Base-by-base conservation (phyloP, 2,329 filamentous ascomycete genomes). In the Leptosphaerulina australis region DNA sequence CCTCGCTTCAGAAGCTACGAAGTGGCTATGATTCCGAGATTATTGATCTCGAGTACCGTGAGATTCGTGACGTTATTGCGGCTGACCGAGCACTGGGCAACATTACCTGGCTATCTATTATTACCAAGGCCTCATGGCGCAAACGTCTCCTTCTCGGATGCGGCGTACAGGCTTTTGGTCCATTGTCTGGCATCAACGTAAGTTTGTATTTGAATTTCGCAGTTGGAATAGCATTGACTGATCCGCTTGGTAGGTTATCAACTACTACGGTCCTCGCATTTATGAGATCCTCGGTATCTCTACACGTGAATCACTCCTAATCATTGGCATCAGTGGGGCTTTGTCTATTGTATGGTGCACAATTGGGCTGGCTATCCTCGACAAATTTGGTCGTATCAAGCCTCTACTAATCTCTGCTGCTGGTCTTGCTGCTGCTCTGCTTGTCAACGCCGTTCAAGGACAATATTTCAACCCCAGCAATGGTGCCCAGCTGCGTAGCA, bases 321-420 rank as follows among this genome's bases (percentile, higher is more conserved):
- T 81, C 37, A 76, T 80, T 52, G 79, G 79, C 3, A 75, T 81
- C 54, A 79, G 74, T 58, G 79, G 79, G 18, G 77, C 78, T 1
- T 69, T 82, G 6, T 76, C 78, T 0, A 77, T 77, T 22, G 63
- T 79, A 17, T 81, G 76, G 72, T 78, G 78, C 52, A 77, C 60
- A 9, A 55, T 62, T 5, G 77, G 77, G 39, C 73, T 81, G 50
- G 63, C 67, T 25, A 63, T 78, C 31, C 62, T 81, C 34, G 79
- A 82, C 57, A 74, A 67, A 12, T 63, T 81, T 33, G 78, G 77
- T 12, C 76, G 79, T 21, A 70, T 80, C 37, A 80, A 77, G 59
- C 72, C 79, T 1, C 69, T 82, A 7, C 75, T 81, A 39, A 70
- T 72, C 26, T 73, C 71, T 4, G 73, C 73, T 6, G 56, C 77